Base-by-base conservation (phyloP, 1,284 basidiomycete species). In the Puccinia novopanici region DNA sequence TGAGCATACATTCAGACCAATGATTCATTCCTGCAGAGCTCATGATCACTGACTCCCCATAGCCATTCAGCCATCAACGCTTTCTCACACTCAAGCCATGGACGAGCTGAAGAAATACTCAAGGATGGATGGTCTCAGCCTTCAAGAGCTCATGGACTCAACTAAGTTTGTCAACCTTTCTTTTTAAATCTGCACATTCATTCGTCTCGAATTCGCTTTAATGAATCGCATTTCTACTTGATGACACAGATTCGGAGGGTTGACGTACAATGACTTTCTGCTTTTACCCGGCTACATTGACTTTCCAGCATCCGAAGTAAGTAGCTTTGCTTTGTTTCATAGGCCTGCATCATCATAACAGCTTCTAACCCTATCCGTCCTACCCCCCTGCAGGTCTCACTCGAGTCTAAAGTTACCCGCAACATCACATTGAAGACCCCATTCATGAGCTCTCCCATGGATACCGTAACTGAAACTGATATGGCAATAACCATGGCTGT, bases 361-460 rank as follows among this genome's bases (percentile, higher is more conserved):
- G 13, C 15, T 67, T 13, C 19, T 81, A 42, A 75, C 52, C 54
- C 6, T 19, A 67, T 12, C 10, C 24, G 27, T 27, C 55, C 63
- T 12, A 34, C 37, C n/a, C n/a, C 37, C n/a, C 45, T 73, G 3
- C 73, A 91, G 75, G 95, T 97, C 84, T 86, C 90, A 83, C 91
- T 94, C 3, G 93, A 97, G 87, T 93, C 91, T 84, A 90, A 89
- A 78, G 91, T 99, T 78, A 98, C 96, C 67, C 91, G 92, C 81
- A 98, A 98, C 85, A 93, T 98, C 83, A 88, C 89, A 59, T 89
- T 99, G 84, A 98, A 95, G 88, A 95, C 95, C 0, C 96, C 97
- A 0, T 97, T 99, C 88, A 89, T 98, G 88, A 97, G 94, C 86
- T 96, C 94, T 81, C 96, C 97, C 59, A 99, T 99, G 96, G 96